A percentile compares a stretch with the other conserved stretches of the same genome.
Evolutionary conservation across 805 yeast genomes (phyloP).

Genomic region (Yamadazyma kitorensis): DNA sequence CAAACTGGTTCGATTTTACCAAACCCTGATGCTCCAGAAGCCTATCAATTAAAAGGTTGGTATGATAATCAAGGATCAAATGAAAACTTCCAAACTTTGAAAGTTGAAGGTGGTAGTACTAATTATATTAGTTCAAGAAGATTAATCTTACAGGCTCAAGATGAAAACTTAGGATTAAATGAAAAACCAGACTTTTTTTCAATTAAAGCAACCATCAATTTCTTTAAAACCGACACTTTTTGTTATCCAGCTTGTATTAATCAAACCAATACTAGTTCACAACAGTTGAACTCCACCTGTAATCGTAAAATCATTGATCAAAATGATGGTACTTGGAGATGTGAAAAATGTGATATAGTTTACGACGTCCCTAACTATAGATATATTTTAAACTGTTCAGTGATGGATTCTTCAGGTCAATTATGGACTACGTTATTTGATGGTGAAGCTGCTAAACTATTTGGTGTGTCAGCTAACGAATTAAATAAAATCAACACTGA

Average conservation of each 20-base stretch:
- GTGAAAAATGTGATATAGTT: conserved; percentile 83
- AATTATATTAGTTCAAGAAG: conserved; percentile 56
- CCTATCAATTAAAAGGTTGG: conserved; percentile 92
- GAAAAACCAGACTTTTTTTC: conserved; percentile 80
- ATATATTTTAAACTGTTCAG: conserved; percentile 70
- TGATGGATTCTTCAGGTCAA: conserved; percentile 81
- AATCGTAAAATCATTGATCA: conserved; percentile 78
- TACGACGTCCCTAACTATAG: conserved; percentile 72
- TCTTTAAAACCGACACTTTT: conserved; percentile 69
- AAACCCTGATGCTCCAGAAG: conserved; percentile 88
- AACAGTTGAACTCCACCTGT: conserved; percentile 41
- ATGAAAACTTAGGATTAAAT: conserved; percentile 64
- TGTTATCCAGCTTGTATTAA: conserved; percentile 86
- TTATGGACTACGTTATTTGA: conserved; percentile 87
- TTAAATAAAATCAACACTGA: conserved; percentile 43
- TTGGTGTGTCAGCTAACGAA: conserved; percentile 67
- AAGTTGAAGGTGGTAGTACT: conserved; percentile 45
- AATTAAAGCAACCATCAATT: conserved; percentile 71
- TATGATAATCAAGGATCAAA: conserved; percentile 74
- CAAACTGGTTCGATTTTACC: conserved; percentile 72
- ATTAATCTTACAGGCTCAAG: conserved; percentile 62
- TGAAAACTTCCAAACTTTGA: conserved; percentile 60
- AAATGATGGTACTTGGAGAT: conserved; percentile 77
- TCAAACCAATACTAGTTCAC: conserved; percentile 29
- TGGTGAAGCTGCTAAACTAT: conserved; percentile 68